Evolutionary conservation across 108 stramenopile species (phyloP), one percentile per base, ranked within the genome.

Genomic region (Nitzschia sp.): DNA sequence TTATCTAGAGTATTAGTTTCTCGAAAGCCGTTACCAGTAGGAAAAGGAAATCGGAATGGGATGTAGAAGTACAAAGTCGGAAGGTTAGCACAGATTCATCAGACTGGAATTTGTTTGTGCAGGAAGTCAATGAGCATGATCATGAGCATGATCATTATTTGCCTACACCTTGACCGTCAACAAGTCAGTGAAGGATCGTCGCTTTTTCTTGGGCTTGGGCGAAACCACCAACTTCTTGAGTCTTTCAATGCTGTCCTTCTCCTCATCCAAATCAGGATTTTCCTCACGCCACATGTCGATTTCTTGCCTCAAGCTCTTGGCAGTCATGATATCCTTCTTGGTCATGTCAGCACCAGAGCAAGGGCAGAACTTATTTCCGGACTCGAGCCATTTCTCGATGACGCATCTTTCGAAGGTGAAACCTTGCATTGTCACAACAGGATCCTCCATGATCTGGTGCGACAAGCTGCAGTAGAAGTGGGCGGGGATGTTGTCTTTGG

Each of bases 261-360:
- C n/a, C 17, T 48, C 46, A 17, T 48, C 46, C 14, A 48, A 15
- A 48, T 48, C 46, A 17, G 14, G n/a, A 17, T 58, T 34, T 15
- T 58, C 57, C 10, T 20, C 57, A 14, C 57, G 29, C 57, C 57
- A 58, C 34, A 58, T 40, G 39, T 58, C n/a, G 3, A 58, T 58
- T 40, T 58, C 57, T 39, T 58, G 34, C 38, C 38, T 1, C 24
- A 58, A 20, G n/a, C 57, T 37, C 39, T 37, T 12, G 20, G 57
- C 57, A n/a, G 26, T 41, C 9, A 58, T 26, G 14, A 58, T 25
- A 20, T 58, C 57, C 15, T 58, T 58, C n/a, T 15, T 41, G 9
- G 57, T 19, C 57, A 58, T 58, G 38, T 58, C 57, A 2, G 14
- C 15, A 15, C 57, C 57, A 37, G 57, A 40, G 38, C 57, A 58